Evolutionary conservation across 1,284 basidiomycete species (phyloP).

Genomic region (Pisolithus thermaeus): DNA sequence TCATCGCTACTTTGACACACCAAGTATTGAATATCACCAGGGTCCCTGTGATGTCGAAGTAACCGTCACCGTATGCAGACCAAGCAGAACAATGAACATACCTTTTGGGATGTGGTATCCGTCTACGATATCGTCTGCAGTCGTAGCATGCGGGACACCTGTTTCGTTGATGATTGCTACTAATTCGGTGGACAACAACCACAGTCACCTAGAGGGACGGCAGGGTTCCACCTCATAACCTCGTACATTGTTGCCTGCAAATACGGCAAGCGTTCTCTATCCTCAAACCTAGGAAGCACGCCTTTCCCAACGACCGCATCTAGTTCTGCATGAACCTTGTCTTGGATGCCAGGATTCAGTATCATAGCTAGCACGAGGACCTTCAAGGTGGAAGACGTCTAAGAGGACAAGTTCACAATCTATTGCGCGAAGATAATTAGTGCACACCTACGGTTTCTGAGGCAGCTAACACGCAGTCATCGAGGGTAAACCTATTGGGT

Average conservation of each 20-base stretch:
- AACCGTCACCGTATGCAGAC: neutral
- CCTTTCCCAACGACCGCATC: conserved; percentile 23
- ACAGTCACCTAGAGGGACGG: conserved; percentile 34
- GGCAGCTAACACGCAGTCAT: neutral
- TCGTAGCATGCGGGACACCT: conserved; percentile 40
- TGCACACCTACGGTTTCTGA: neutral
- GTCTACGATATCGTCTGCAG: conserved; percentile 36
- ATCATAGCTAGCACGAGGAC: conserved; percentile 32
- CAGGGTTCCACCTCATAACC: conserved; percentile 42
- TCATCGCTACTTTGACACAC: conserved; percentile 19
- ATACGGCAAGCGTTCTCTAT: conserved; percentile 26
- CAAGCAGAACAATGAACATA: neutral
- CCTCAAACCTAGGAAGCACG: conserved; percentile 26
- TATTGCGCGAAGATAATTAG: neutral
- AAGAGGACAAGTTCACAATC: neutral
- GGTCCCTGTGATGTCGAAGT: conserved; percentile 14
- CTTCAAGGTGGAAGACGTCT: conserved; percentile 16
- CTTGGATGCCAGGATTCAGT: conserved; percentile 25
- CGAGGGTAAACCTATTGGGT: too few species aligned
- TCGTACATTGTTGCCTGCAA: conserved; percentile 44
- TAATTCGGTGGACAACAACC: neutral
- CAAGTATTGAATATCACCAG: conserved; percentile 43
- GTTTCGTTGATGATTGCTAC: neutral
- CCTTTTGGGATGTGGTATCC: conserved; percentile 41
- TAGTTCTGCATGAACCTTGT: conserved; percentile 26